Conservation (phyloP, 2,329 filamentous ascomycete genomes). For the Lasiodiplodia theobromae region DNA sequence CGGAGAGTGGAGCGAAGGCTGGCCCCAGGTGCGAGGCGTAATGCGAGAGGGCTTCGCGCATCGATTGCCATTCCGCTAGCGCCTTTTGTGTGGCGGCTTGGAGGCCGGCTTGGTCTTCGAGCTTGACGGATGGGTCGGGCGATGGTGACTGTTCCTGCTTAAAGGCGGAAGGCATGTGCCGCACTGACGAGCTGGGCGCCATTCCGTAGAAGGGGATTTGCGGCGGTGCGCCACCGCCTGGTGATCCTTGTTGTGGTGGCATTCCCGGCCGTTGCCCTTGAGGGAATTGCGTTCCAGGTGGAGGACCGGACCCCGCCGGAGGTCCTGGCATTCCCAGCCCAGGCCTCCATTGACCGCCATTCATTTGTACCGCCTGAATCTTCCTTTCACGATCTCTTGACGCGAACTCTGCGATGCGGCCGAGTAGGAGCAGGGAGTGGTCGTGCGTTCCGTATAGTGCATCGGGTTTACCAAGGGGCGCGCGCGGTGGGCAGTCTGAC, state of each 20-base stretch:
- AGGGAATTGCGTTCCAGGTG: slow-evolving; percentile 6
- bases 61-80: slow-evolving; percentile 77
- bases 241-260: slow-evolving; percentile 16
- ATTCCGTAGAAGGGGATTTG: slow-evolving; percentile 57
- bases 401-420: slow-evolving; percentile 79
- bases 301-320: slow-evolving; percentile 32
- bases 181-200: slow-evolving; percentile 51
- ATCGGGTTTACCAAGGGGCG: slow-evolving; percentile 76
- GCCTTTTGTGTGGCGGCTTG: slow-evolving; percentile 73
- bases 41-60: slow-evolving; percentile 72
- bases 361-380: slow-evolving; percentile 67
- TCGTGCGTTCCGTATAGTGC: slow-evolving; percentile 89
- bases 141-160: slow-evolving; percentile 31
- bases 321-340: slow-evolving; percentile 57
- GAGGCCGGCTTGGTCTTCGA: slow-evolving; percentile 56
- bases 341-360: slow-evolving; percentile 65
- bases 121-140: slow-evolving; percentile 50
- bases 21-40: slow-evolving; percentile 72
- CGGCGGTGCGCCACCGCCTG: slow-evolving; percentile 3
- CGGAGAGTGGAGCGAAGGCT: slow-evolving; percentile 76
- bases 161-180: slow-evolving; percentile 54
- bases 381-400: slow-evolving; percentile 81
- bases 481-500: slow-evolving; percentile 87
- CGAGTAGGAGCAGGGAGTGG: slow-evolving; percentile 82
- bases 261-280: background rate